These are phyloP conservation scores for Amanita polypyramis DNA, from an alignment of 768 basidiomycete species.

Conservation along the genomic window DNA sequence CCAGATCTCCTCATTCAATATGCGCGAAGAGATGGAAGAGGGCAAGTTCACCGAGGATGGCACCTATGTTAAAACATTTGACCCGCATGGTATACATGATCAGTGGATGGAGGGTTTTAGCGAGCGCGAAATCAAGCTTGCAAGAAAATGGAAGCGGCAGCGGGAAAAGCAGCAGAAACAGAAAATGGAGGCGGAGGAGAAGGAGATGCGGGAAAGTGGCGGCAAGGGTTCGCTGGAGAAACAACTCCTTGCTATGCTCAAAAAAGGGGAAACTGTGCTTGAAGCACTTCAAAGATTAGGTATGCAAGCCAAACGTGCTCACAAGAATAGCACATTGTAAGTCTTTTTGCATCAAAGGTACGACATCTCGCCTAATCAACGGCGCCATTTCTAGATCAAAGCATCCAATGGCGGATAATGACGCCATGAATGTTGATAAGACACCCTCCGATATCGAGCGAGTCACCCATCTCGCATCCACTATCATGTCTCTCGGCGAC, in stretches of 20 bases:
- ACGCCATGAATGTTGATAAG: conserved; percentile 30
- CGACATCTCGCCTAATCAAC: neutral
- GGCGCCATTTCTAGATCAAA: neutral
- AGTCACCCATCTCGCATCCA: conserved; percentile 82
- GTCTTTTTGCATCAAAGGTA: conserved; percentile 1
- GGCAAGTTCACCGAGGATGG: conserved; percentile 96
- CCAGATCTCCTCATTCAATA: conserved; percentile 93
- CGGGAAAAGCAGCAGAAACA: conserved; percentile 66
- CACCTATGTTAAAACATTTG: conserved; percentile 73
- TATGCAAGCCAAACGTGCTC: conserved; percentile 45
- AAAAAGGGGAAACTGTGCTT: conserved; percentile 85
- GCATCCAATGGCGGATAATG: neutral
- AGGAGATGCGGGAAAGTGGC: conserved; percentile 58
- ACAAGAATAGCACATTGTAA: conserved; percentile 23
- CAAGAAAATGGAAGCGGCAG: conserved; percentile 62
- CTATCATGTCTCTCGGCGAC: conserved; percentile 78
- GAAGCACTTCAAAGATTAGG: conserved; percentile 86
- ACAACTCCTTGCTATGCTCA: conserved; percentile 63
- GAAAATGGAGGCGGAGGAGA: conserved; percentile 62
- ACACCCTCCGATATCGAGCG: conserved; percentile 53
- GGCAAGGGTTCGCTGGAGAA: conserved; percentile 53
- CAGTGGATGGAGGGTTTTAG: conserved; percentile 91
- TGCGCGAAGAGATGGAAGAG: conserved; percentile 98
- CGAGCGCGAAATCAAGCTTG: conserved; percentile 78
- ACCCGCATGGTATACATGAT: conserved; percentile 89